Evolutionary conservation across 257 asterid species (phyloP).

Genomic region (Solanum lycopersicoides): DNA sequence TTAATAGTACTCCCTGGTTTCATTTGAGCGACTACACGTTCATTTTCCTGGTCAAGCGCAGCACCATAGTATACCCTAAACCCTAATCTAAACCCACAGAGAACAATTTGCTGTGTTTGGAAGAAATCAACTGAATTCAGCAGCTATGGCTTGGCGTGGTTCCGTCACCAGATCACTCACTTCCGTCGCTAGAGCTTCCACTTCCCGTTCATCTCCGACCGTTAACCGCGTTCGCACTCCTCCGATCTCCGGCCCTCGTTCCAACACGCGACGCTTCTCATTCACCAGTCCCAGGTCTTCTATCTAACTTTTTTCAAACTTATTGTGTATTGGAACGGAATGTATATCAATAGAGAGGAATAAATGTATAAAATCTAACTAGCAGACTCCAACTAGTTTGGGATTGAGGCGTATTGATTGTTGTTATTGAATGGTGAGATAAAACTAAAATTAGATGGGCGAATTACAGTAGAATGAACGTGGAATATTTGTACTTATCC

Average conservation of each 20-base stretch:
- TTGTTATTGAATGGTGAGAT: neutral
- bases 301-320: neutral
- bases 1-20: neutral
- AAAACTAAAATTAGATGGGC: neutral
- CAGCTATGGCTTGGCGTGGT: slow-evolving; percentile 87
- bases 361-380: neutral
- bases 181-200: slow-evolving; percentile 61
- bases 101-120: neutral
- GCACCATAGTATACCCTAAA: slow-evolving; percentile 10
- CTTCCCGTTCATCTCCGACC: slow-evolving; percentile 62
- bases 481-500: neutral
- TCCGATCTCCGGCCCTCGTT: slow-evolving; percentile 41
- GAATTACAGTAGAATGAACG: neutral
- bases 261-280: slow-evolving; percentile 57
- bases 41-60: slow-evolving; percentile 3
- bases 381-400: neutral
- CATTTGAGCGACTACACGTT: neutral
- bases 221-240: slow-evolving; percentile 50
- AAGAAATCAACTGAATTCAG: neutral
- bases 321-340: neutral
- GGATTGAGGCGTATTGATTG: neutral
- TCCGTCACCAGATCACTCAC: slow-evolving; percentile 61
- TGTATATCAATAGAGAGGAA: neutral
- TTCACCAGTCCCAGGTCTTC: slow-evolving; percentile 68
- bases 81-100: slow-evolving; percentile 29